Evolutionary conservation across 2,329 filamentous ascomycete species (phyloP), one percentile per base, ranked within the genome.

Genomic region (Ilyonectria mors-panacis): DNA sequence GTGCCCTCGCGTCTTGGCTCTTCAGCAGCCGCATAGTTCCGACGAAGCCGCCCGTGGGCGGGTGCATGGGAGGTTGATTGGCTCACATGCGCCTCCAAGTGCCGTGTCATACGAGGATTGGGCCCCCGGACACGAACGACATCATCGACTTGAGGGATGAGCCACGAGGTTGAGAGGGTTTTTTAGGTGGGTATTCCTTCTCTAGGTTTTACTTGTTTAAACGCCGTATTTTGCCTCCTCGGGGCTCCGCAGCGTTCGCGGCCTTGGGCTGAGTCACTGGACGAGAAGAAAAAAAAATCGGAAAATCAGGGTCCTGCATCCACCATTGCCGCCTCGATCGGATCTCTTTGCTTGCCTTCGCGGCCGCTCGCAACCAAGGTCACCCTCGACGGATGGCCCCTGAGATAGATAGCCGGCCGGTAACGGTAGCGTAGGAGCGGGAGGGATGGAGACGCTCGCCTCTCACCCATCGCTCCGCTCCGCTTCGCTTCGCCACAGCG

Each of bases 101-200:
- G 68, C 70, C 71, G 66, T 74, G 73, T 75, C 71, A 63, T 63
- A 66, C 69, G 57, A 72, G 68, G 56, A 73, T 70, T 74, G 70
- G 66, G 12, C 19, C 59, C 51, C 55, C 62, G 61, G 58, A 37
- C 63, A 48, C 59, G 51, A 68, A 66, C 56, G 67, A 63, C 66
- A 64, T 68, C 60, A 59, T 51, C 37, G 13, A 68, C 44, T 59
- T 59, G 53, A 59, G 48, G 45, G 54, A 35, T 26, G 45, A 60
- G 63, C 56, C 65, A 74, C 66, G 55, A 53, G 63, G 59, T 21
- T n/a, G 55, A 61, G 64, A 61, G 66, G 58, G 48, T 62, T 68
- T 67, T 65, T 37, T 44, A 63, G 59, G 59, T 30, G 59, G 53
- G 57, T 37, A 57, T 35, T 26, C 44, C 12, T 54, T 47, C 51